Base-by-base conservation (phyloP, 805 yeast species). In the Cyberlindnera subsufficiens region DNA sequence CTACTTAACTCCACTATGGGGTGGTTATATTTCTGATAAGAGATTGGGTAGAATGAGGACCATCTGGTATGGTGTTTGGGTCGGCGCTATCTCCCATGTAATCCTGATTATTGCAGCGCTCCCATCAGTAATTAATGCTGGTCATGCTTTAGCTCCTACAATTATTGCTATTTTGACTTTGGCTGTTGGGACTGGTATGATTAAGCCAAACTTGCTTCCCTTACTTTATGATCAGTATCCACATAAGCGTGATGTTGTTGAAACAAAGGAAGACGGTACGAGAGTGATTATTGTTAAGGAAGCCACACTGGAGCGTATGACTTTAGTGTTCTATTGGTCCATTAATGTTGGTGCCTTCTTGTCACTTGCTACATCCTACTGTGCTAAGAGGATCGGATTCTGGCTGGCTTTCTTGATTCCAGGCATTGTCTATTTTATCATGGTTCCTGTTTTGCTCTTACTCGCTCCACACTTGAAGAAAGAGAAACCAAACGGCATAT, bases 111-210 rank as follows among this genome's bases (percentile, higher is more conserved):
- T 80, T 45, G 84, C 93, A 27, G 80, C 90, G 7, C 63, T 84
- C 41, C 90, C 89, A 20, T 43, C 61, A 19, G 66, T 73, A 15
- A 70, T 81, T 34, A 60, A 61, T 20, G 63, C 63, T 36, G 66
- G 68, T 18, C 72, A 84, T 30, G 74, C 86, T 27, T 60, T 78
- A 42, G 88, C 80, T 49, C 90, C 91, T 34, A 77, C 78, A 16
- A 56, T 66, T 42, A 56, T 59, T 15, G 48, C 68, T 22, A 63
- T 67, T 39, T 47, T 68, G 45, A 58, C 78, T 41, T 76, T 86
- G 54, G 91, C 91, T 52, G 53, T 82, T 32, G 91, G 88, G 33
- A 81, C 93, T 29, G 93, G 93, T 56, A 82, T 88, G 53, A 86
- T 86, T 59, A 86, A 86, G 61, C 72, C 89, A 33, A 84, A 85